These are phyloP conservation scores for Ascochyta koolunga DNA, from an alignment of 2,329 filamentous ascomycete species.

Conservation along the genomic window DNA sequence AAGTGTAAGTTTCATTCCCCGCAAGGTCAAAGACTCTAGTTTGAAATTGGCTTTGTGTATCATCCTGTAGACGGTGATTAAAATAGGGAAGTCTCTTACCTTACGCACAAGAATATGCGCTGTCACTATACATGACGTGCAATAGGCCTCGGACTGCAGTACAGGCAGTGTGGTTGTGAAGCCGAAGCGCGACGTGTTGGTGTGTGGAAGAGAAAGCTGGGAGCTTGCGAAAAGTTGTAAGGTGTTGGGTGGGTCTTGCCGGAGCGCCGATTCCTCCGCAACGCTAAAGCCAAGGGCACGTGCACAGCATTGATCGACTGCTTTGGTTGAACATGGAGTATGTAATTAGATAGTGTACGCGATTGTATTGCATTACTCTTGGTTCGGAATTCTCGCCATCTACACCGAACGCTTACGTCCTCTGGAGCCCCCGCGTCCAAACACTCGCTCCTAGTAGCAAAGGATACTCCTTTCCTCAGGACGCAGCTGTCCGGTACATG, in stretches of 20 bases:
- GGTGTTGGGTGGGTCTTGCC: constrained; percentile 11
- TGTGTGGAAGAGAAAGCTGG: constrained; percentile 8
- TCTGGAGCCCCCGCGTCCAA: background rate
- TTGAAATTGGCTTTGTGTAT: constrained; percentile 51
- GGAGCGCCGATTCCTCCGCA: constrained; percentile 31
- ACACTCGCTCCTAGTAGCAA: too few relatives aligned
- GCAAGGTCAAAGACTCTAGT: constrained; percentile 55
- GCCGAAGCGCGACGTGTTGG: constrained; percentile 2
- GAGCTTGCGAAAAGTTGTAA: constrained; percentile 22
- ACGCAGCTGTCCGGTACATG: background rate
- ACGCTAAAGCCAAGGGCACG: background rate
- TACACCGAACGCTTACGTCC: background rate
- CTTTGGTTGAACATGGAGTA: background rate
- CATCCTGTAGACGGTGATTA: constrained; percentile 42
- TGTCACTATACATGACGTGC: background rate
- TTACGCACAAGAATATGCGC: background rate
- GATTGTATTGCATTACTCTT: background rate
- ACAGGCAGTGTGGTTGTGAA: background rate
- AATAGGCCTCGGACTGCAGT: background rate
- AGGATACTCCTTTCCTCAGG: background rate
- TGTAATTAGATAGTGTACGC: background rate
- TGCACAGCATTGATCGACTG: background rate
- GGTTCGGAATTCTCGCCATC: background rate
- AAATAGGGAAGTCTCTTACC: constrained; percentile 20
- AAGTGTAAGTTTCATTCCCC: constrained; percentile 51